Conservation (phyloP, 805 yeast species). For the Wickerhamiella azymoides region DNA sequence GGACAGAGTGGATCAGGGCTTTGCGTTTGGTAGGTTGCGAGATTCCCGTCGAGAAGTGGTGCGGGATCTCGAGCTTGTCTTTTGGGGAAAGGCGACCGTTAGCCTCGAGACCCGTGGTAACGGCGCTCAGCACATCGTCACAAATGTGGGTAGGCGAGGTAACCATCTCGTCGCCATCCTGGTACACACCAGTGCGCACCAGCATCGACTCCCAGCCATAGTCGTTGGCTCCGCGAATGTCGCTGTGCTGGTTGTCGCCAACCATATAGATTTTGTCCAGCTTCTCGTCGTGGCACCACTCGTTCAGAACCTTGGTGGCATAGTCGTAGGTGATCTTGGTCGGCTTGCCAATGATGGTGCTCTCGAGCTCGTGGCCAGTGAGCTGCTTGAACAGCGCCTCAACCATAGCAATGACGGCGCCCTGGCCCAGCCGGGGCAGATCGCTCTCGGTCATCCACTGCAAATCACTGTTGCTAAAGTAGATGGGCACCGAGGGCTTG, state of each 20-base stretch:
- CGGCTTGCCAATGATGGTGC: conserved; percentile 80
- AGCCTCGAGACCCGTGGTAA: conserved; percentile 20
- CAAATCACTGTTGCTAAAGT: conserved; percentile 84
- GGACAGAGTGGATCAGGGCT: background rate
- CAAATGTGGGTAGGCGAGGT: conserved; percentile 38
- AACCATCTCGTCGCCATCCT: conserved; percentile 31
- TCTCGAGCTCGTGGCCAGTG: conserved; percentile 68
- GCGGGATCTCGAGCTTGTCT: background rate
- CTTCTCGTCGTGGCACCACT: conserved; percentile 34
- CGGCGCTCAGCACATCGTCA: conserved; percentile 41
- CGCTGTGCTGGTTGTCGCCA: conserved; percentile 93
- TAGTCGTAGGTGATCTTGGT: conserved; percentile 75
- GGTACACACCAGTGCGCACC: conserved; percentile 78
- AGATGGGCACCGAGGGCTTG: conserved; percentile 69
- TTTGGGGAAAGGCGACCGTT: background rate
- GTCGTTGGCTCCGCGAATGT: conserved; percentile 74
- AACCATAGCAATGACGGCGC: conserved; percentile 79
- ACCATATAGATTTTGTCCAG: conserved; percentile 72
- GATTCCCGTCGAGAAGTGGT: background rate
- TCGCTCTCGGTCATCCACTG: conserved; percentile 87
- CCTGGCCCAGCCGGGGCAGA: conserved; percentile 82
- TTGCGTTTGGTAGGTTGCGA: background rate
- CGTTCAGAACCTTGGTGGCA: conserved; percentile 61
- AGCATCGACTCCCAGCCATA: conserved; percentile 84
- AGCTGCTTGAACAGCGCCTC: conserved; percentile 75